These are phyloP conservation scores for Trichophyton simii DNA, from an alignment of 2,329 filamentous ascomycete species.

Conservation along the genomic window DNA sequence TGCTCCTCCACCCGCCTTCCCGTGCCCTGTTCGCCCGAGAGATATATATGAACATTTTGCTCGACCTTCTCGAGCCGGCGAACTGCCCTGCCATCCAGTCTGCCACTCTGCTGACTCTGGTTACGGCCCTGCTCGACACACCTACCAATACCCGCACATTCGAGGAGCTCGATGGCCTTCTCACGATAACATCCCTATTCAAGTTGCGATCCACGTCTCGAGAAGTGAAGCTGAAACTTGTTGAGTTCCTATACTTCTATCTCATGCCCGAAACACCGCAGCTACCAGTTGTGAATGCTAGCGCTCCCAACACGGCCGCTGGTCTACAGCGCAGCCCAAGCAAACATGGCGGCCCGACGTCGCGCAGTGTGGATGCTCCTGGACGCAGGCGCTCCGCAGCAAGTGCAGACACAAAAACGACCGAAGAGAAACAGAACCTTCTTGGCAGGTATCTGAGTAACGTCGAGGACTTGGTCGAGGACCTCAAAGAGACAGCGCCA, in stretches of 20 bases:
- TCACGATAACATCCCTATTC: constrained; percentile 86
- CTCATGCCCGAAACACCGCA: constrained; percentile 74
- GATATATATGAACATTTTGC: constrained; percentile 89
- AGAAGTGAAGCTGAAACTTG: constrained; percentile 87
- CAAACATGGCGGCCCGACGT: constrained; percentile 49
- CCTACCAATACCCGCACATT: constrained; percentile 85
- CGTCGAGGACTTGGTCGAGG: constrained; percentile 72
- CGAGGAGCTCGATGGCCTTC: constrained; percentile 78
- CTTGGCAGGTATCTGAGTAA: constrained; percentile 67
- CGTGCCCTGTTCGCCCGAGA: constrained; percentile 77
- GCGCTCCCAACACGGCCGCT: constrained; percentile 25
- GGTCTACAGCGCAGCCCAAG: constrained; percentile 56
- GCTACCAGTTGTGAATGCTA: constrained; percentile 13
- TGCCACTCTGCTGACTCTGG: constrained; percentile 76
- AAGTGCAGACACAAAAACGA: constrained; percentile 43
- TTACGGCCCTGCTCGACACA: constrained; percentile 73
- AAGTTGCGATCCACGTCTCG: constrained; percentile 73
- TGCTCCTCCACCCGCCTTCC: constrained; percentile 82
- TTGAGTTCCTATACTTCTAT: constrained; percentile 97
- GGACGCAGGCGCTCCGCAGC: constrained; percentile 21
- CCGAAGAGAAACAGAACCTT: constrained; percentile 69
- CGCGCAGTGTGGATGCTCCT: constrained; percentile 25
- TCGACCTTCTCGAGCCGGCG: constrained; percentile 83
- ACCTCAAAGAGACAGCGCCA: constrained; percentile 65
- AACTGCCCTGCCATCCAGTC: constrained; percentile 90